These are phyloP conservation scores for Globomyces sp. DNA, from an alignment of 371 early-diverging fungal genomes.

Conservation along the genomic window DNA sequence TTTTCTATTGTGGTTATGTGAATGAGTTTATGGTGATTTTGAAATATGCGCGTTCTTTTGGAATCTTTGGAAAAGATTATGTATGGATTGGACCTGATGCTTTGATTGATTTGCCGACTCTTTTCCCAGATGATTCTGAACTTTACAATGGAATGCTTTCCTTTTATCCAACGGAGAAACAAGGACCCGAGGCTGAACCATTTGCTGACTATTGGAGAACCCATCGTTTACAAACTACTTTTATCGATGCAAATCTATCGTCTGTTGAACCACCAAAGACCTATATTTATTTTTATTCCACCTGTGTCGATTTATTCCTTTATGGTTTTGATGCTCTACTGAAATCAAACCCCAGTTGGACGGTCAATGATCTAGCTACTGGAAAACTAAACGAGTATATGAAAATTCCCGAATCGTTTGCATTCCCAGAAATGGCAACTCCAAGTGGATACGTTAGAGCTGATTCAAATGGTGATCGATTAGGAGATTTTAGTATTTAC, in stretches of 20 bases:
- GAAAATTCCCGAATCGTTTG: conserved; percentile 15
- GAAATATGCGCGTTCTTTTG: background rate
- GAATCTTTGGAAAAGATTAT: background rate
- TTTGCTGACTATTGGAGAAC: conserved; percentile 6
- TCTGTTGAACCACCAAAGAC: background rate
- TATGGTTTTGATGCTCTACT: conserved; percentile 13
- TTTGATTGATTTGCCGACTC: background rate
- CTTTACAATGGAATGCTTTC: background rate
- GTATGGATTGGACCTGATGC: conserved; percentile 3
- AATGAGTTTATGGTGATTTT: background rate
- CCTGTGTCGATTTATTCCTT: conserved; percentile 11
- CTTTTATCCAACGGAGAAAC: background rate
- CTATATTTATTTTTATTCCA: conserved; percentile 5
- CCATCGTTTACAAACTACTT: background rate
- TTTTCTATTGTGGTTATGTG: conserved; percentile 1
- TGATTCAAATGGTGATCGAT: conserved; percentile 7
- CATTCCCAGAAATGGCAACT: conserved; percentile 17
- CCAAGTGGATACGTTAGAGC: conserved; percentile 4
- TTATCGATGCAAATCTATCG: background rate
- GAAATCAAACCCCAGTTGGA: background rate
- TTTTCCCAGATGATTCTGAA: conserved; percentile 1
- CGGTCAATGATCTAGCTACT: background rate
- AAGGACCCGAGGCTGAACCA: background rate
- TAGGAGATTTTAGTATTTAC: conserved; percentile 6
- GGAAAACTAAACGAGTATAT: conserved; percentile 12